A percentile compares a stretch with the other conserved stretches of the same genome.
Conservation (phyloP, 2,329 filamentous ascomycete genomes). For the Amylocarpus encephaloides region DNA sequence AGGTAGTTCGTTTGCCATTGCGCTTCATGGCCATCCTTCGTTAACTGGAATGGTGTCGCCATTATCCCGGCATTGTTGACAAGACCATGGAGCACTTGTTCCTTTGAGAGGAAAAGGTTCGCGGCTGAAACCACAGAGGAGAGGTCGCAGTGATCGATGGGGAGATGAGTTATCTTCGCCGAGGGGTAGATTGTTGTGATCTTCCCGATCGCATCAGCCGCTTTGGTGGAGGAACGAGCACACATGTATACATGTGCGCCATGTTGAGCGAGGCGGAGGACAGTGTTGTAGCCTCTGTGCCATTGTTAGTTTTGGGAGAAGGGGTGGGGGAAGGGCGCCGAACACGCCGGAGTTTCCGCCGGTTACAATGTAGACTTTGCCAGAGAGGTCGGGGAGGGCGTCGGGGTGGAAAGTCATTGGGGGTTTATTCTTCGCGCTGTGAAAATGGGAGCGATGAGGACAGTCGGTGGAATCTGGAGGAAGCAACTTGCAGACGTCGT, state of each 20-base stretch:
- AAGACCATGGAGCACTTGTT: constrained; percentile 33
- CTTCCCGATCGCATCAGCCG: constrained; percentile 12
- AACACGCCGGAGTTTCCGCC: constrained; percentile 42
- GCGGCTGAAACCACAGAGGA: constrained; percentile 29
- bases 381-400: constrained; percentile 37
- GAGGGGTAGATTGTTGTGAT: constrained; percentile 12
- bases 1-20: constrained; percentile 28
- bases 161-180: constrained; percentile 23
- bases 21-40: constrained; percentile 34
- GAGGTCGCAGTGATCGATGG: constrained; percentile 33
- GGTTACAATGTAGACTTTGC: constrained; percentile 40
- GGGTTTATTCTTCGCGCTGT: too few relatives aligned
- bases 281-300: constrained; percentile 20
- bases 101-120: constrained; percentile 11
- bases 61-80: constrained; percentile 37
- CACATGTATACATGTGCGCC: constrained; percentile 20
- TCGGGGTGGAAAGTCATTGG: constrained; percentile 36
- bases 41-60: constrained; percentile 30
- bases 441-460: too few relatives aligned
- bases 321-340: constrained; percentile 19
- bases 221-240: constrained; percentile 14
- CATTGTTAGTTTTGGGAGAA: constrained; percentile 13
- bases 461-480: too few relatives aligned
- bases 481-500: too few relatives aligned
- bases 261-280: constrained; percentile 17